Conservation (phyloP, 2,329 filamentous ascomycete genomes). For the Fusarium buxicola region DNA sequence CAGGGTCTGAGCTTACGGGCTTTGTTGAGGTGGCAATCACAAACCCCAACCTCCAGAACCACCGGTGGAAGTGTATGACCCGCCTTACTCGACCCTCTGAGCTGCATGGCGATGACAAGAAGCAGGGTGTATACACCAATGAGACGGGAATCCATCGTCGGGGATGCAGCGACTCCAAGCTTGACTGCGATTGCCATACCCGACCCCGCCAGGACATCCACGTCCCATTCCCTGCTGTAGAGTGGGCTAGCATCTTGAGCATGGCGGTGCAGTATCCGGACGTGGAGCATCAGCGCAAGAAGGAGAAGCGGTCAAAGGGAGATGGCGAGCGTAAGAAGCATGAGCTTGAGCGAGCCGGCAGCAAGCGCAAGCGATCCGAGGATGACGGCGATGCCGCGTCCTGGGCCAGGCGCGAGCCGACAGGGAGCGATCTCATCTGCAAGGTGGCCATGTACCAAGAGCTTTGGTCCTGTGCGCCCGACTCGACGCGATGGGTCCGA, state of each 20-base stretch:
- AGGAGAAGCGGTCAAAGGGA: constrained; percentile 52
- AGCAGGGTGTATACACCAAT: constrained; percentile 60
- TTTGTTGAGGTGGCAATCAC: constrained; percentile 70
- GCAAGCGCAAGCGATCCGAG: constrained; percentile 56
- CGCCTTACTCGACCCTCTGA: constrained; percentile 68
- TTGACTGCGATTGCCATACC: constrained; percentile 64
- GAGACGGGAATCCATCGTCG: constrained; percentile 65
- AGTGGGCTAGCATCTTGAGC: constrained; percentile 69
- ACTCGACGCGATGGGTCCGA: constrained; percentile 63
- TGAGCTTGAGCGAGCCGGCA: constrained; percentile 50
- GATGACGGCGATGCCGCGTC: constrained; percentile 56
- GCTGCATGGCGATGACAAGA: constrained; percentile 59
- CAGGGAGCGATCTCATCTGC: constrained; percentile 67
- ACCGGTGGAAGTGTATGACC: constrained; percentile 71
- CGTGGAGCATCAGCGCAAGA: constrained; percentile 54
- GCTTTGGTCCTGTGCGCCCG: constrained; percentile 67
- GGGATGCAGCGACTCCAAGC: constrained; percentile 61
- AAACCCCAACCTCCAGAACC: constrained; percentile 63
- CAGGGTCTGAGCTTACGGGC: constrained; percentile 69
- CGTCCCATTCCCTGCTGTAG: constrained; percentile 68
- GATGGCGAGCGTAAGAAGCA: constrained; percentile 52
- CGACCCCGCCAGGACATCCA: constrained; percentile 62
- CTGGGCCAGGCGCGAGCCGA: constrained; percentile 55
- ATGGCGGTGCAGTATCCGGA: constrained; percentile 65
- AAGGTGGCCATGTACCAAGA: constrained; percentile 76